Evolutionary conservation across 2,329 filamentous ascomycete species (phyloP), one percentile per base, ranked within the genome.

Genomic region (Pleomassaria siparia): DNA sequence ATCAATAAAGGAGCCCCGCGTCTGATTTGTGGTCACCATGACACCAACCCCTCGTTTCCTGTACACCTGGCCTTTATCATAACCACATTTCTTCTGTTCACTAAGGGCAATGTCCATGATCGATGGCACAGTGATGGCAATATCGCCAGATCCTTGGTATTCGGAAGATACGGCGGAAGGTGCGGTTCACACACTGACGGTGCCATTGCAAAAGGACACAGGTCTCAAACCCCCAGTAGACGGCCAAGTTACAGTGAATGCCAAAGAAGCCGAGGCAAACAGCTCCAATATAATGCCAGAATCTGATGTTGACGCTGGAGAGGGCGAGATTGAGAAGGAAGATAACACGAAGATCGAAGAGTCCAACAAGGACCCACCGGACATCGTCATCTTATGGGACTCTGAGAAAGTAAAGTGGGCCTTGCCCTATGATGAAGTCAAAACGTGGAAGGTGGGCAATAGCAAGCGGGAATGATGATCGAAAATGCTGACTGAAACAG

Each of bases 371-470:
- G 13, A 18, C 25, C 7, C 21, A 16, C 5, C 4, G 25, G 20
- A 40, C 4, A 9, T 22, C 4, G 35, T 43, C 7, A 25, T 13
- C 24, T 35, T 43, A 10, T 10, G 15, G 3, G 41, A 43, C 18
- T 18, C 28, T 7, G 3, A 7, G 20, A 18, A 18, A 4, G 15
- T 13, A 12, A 22, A 11, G 18, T 43, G 41, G 41, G 11, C n/a
- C n/a, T 29, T 43, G 18, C 41, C 41, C 8, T 43, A 7, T 15
- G 41, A 43, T 11, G 18, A 21, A 4, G 41, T 18, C 9, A 43
- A 43, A 28, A 43, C 41, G 18, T 43, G 41, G 41, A 20, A 43
- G 16, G 41, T 18, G 20, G 12, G 15, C 20, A 28, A 5, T 18
- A 18, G 4, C 16, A 7, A 5, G 6, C 9, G 4, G 32, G 5